Evolutionary conservation across 2,329 filamentous ascomycete species (phyloP).

Genomic region (Neophaeococcomyces aloes): DNA sequence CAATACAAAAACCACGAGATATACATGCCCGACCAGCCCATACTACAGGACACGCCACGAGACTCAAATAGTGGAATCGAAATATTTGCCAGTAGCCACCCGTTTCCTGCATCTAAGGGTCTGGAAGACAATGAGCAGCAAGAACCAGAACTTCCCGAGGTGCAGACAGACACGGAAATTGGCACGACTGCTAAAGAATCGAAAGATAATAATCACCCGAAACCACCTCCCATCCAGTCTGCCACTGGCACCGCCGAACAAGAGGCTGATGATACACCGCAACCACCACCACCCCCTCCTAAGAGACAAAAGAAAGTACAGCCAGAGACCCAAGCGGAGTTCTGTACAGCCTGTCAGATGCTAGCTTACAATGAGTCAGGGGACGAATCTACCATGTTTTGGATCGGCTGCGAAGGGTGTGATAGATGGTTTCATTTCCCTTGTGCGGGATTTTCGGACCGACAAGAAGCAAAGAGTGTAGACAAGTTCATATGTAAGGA

Average conservation of each 20-base stretch:
- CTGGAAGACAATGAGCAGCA: background rate
- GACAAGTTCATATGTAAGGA: slow-evolving; percentile 56
- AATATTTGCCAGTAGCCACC: background rate
- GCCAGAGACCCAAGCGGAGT: slow-evolving; percentile 14
- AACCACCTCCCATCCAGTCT: slow-evolving; percentile 3
- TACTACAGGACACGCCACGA: background rate
- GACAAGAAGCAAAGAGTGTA: slow-evolving; percentile 53
- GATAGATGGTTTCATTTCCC: slow-evolving; percentile 59
- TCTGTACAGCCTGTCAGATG: slow-evolving; percentile 48
- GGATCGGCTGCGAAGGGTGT: slow-evolving; percentile 60
- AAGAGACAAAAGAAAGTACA: slow-evolving; percentile 14
- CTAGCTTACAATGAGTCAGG: slow-evolving; percentile 42
- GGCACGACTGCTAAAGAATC: background rate
- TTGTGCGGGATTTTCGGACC: slow-evolving; percentile 56
- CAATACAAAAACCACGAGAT: background rate
- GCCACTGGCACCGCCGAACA: slow-evolving; percentile 8
- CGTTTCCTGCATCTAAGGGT: background rate
- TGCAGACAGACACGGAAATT: background rate
- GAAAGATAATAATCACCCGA: background rate
- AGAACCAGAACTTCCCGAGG: background rate
- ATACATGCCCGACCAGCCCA: background rate
- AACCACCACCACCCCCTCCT: slow-evolving; percentile 4
- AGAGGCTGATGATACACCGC: background rate
- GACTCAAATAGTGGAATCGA: too few relatives aligned
- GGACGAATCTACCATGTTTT: slow-evolving; percentile 41